phyloP scores from a whole-genome alignment of 73 alveolate species.

The Paramecium bursaria region DNA sequence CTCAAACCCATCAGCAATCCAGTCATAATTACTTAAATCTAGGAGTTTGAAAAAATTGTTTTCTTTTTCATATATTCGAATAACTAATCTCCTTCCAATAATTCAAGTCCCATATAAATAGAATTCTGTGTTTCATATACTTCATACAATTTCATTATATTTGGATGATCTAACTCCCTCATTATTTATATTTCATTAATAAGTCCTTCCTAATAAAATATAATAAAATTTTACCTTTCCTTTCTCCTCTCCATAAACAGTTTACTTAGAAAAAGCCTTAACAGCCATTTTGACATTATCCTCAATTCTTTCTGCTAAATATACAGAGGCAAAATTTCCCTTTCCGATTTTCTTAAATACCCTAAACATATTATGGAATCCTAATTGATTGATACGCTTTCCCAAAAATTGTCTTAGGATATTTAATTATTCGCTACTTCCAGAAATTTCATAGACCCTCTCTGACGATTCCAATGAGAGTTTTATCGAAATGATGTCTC shows the following conservation, averaged over 20 bases:
- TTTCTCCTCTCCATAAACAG: slow-evolving; percentile 65
- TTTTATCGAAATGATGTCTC: slow-evolving; percentile 37
- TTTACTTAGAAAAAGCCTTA: slow-evolving; percentile 67
- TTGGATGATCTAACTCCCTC: slow-evolving; percentile 68
- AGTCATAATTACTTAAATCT: slow-evolving; percentile 9
- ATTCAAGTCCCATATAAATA: slow-evolving; percentile 59
- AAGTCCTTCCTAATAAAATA: slow-evolving; percentile 58
- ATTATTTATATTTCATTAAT: slow-evolving; percentile 64
- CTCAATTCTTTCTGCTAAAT: slow-evolving; percentile 67
- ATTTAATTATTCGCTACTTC: slow-evolving; percentile 1
- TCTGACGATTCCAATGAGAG: neutral
- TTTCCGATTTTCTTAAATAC: slow-evolving; percentile 69
- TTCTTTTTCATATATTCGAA: slow-evolving; percentile 61
- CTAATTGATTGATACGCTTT: slow-evolving; percentile 41
- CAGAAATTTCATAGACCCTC: neutral
- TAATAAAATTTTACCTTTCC: slow-evolving; percentile 61
- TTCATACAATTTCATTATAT: slow-evolving; percentile 66
- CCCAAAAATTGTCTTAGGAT: neutral
- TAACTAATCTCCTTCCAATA: slow-evolving; percentile 63
- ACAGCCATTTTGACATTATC: slow-evolving; percentile 67
- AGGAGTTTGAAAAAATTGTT: slow-evolving; percentile 35
- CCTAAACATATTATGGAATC: slow-evolving; percentile 67
- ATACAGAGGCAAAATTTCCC: slow-evolving; percentile 71
- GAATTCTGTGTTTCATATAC: slow-evolving; percentile 68
- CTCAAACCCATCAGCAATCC: slow-evolving; percentile 44